Evolutionary conservation across 2,329 filamentous ascomycete genomes (phyloP), one percentile per base, ranked within the genome.

Genomic region (Claviceps pusilla): DNA sequence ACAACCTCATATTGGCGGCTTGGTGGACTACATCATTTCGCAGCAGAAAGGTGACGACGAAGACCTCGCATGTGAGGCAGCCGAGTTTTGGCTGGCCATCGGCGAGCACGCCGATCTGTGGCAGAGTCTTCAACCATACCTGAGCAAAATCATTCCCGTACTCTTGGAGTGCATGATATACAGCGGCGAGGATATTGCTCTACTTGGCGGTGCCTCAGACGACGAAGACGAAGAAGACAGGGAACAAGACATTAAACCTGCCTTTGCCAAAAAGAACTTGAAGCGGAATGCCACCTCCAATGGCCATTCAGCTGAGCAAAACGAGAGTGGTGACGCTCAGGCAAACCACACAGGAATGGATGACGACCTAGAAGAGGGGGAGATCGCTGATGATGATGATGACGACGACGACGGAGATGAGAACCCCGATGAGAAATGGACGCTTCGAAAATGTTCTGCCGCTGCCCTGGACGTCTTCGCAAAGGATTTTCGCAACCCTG

Each of bases 151-250:
- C 59, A 85, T 98, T 35, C 93, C 93, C 0, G 86, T 96, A 1
- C 73, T 98, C 52, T 78, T 98, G 7, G 83, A 93, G 60, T 94
- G 88, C 66, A 98, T 98, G 91, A 83, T 97, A 1, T 98, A 97
- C 68, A 87, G 86, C 63, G 88, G 93, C 59, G 93, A 98, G 61
- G 93, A 97, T 60, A 93, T 95, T 61, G 78, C 87, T 39, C 76
- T 89, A 51, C 74, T 97, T 7, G 89, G 90, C 57, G 86, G 83
- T 10, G 89, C 89, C 58, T 87, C 85, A 24, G 86, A 91, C 60
- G 90, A 97, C 66, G 93, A 93, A 47, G 89, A 97, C 16, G 79
- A 89, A 57, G 91, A 98, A 49, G 93, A 98, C 67, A 82, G 86
- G 19, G 82, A 82, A 48, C 82, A 98, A 68, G 93, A 98, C 62